Conservation (phyloP, 2,329 filamentous ascomycete genomes). For the Trichoderma polysporum region DNA sequence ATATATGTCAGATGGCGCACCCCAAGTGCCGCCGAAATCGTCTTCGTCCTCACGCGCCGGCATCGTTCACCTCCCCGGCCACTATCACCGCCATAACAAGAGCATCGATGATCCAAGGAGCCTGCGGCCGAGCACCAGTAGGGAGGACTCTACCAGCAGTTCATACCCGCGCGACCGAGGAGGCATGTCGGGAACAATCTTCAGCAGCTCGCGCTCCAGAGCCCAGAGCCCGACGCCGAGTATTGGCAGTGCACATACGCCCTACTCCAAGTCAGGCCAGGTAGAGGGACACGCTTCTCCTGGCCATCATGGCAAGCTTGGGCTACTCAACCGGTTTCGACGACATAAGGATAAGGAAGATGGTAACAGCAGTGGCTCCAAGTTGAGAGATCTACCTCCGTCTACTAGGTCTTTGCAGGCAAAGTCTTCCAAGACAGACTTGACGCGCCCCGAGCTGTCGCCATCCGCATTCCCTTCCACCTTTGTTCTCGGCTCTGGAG, state of each 20-base stretch:
- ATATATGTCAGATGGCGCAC: constrained; percentile 50
- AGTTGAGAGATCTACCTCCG: constrained; percentile 49
- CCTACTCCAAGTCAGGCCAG: constrained; percentile 49
- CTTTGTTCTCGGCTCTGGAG: constrained; percentile 30
- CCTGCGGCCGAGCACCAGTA: constrained; percentile 69
- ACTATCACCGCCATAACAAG: constrained; percentile 66
- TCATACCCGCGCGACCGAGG: constrained; percentile 52
- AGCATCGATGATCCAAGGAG: constrained; percentile 66
- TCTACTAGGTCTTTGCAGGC: constrained; percentile 55
- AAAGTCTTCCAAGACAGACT: constrained; percentile 50
- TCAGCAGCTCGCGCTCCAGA: constrained; percentile 52
- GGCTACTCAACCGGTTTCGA: constrained; percentile 51
- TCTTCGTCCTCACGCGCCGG: constrained; percentile 62
- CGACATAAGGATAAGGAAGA: constrained; percentile 58
- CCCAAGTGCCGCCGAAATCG: constrained; percentile 56
- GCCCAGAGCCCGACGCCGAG: constrained; percentile 83
- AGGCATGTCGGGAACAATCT: constrained; percentile 45
- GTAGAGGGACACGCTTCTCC: constrained; percentile 61
- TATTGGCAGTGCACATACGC: constrained; percentile 56
- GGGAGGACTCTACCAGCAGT: constrained; percentile 62
- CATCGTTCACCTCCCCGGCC: constrained; percentile 64
- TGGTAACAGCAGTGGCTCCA: constrained; percentile 34
- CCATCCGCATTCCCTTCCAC: constrained; percentile 39
- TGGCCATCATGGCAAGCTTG: constrained; percentile 51
- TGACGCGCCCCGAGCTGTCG: constrained; percentile 41